Evolutionary conservation across 2,329 filamentous ascomycete species (phyloP), one percentile per base, ranked within the genome.

Genomic region (Ophiocordyceps unilateralis): DNA sequence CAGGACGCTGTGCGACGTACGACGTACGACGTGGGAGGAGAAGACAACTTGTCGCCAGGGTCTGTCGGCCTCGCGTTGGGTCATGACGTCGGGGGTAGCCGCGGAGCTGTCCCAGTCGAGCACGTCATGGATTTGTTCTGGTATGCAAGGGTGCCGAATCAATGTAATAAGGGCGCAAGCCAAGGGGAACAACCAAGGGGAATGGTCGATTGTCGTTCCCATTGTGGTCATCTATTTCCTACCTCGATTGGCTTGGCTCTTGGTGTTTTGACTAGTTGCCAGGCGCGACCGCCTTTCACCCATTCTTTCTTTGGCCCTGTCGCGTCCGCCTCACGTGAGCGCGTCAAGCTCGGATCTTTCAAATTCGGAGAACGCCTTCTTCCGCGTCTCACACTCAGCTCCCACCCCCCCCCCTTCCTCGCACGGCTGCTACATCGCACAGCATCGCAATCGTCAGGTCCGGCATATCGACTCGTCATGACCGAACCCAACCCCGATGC

Each of bases 61-160:
- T 36, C 17, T 36, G 32, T 17, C 8, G 32, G 14, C n/a, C n/a
- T 19, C 14, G 10, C 7, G 32, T 10, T 17, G 7, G 15, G 32
- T 19, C 32, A 36, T 36, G 32, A 19, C 17, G 9, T 34, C n/a
- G 32, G 15, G 15, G 4, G 14, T 20, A n/a, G 40, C 17, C 15
- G 19, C 26, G 12, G 14, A 23, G 24, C 39, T 2, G 10, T 15
- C 8, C 19, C 9, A 20, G 21, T 44, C 44, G 41, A 44, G 46
- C 41, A 50, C 49, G 49, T 51, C 49, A 51, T 51, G 37, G 45
- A 22, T 36, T 36, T 17, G 30, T 34, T 39, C 40, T 42, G 44
- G 40, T 30, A 44, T 41, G 30, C 30, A 34, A 34, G 30, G 30
- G n/a, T n/a, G 30, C 14, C 15, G 30, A n/a, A 17, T n/a, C n/a